Base-by-base conservation (phyloP, 106 monocot species). In the Amphibolis antarctica region DNA sequence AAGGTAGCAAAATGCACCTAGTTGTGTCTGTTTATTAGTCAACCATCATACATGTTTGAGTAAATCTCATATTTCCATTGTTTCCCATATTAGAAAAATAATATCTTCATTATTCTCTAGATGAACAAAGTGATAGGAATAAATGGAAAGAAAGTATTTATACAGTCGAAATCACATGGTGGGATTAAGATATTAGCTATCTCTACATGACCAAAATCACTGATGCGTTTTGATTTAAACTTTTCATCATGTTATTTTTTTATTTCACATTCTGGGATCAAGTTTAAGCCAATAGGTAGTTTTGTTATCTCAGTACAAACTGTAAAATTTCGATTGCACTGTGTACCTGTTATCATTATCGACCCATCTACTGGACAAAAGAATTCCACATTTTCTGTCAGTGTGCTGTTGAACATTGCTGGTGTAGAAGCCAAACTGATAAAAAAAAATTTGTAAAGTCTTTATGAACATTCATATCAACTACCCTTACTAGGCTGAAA, bases 321-420 rank as follows among this genome's bases (percentile, higher is more conserved):
- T 28, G 17, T 29, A 42, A 60, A 60, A 42, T 42, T 18, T 19
- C 13, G 28, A 15, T 12, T 26, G 23, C 13, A 63, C 96, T 91
- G 87, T 26, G 23, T 24, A 63, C 96, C 96, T 91, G 96, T 98
- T 76, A 98, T 87, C 96, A 98, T 98, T 68, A 98, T 85, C 28
- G 96, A 68, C 67, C 96, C 96, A 87, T 98, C 96, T 72, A 76
- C 86, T 43, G 96, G 90, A 53, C 87, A 98, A 24, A 82, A 65
- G 60, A 70, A 79, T 3, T 74, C 72, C 58, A 85, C 84, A 66
- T 96, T 80, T 76, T 84, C 76, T n/a, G 96, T 82, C 44, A 90
- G 72, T 36, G 90, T 91, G 66, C 96, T 90, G 70, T 98, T 90
- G 79, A 98, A 98, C 96, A 98, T 98, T 53, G 96, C 96, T 55